Conservation (phyloP, 2,329 filamentous ascomycete species). For the Penicillium vulpinum region DNA sequence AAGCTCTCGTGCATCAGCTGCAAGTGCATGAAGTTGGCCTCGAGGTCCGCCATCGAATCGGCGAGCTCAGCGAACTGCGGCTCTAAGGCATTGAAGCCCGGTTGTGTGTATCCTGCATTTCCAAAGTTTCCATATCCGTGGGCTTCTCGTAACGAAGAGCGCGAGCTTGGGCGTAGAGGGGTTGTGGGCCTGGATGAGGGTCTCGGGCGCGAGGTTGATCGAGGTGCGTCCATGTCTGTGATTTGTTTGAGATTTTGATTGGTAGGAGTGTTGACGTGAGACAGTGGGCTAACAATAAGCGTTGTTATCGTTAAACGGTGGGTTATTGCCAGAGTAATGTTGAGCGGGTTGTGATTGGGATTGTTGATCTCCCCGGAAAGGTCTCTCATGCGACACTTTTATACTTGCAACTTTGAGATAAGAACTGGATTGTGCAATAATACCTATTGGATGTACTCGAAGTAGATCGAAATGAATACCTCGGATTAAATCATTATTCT, state of each 20-base stretch:
- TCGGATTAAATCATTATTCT: not conserved
- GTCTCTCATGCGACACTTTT: constrained; percentile 1
- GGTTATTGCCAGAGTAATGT: not conserved
- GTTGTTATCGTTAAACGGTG: not conserved
- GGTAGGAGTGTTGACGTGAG: not conserved
- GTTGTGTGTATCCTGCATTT: constrained; percentile 50
- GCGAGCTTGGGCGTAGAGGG: constrained; percentile 83
- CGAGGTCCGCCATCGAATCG: constrained; percentile 90
- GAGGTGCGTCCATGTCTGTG: constrained; percentile 35
- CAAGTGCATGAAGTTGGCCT: constrained; percentile 96
- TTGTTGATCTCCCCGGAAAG: constrained; percentile 3
- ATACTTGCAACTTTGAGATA: not conserved
- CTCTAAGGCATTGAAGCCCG: constrained; percentile 75
- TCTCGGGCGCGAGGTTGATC: constrained; percentile 62
- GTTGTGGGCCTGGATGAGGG: constrained; percentile 79
- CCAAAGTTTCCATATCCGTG: constrained; percentile 52
- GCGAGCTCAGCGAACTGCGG: constrained; percentile 90
- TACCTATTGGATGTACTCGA: not conserved
- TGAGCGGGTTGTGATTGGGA: not conserved
- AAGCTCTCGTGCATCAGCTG: constrained; percentile 96
- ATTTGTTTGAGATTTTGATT: not conserved
- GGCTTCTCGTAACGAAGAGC: constrained; percentile 81
- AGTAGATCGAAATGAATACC: not conserved
- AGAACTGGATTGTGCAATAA: not conserved
- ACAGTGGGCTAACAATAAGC: not conserved